Base-by-base conservation (phyloP, 768 basidiomycete genomes). In the Pleurotus sapidus region DNA sequence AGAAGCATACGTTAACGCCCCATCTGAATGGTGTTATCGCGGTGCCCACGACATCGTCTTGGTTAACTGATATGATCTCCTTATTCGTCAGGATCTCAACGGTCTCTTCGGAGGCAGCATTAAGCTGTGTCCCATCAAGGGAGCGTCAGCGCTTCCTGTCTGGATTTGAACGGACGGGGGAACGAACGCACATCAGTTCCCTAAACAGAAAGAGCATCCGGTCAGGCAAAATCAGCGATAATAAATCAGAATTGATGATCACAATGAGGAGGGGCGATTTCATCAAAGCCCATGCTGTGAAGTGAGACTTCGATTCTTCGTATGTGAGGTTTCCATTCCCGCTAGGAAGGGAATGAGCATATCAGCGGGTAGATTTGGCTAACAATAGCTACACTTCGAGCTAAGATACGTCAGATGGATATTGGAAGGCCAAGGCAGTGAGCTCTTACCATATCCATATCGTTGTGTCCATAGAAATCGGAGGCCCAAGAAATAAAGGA, bases 201-300 rank as follows among this genome's bases (percentile, higher is more conserved):
- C 57, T 86, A 80, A 71, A 73, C 30, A 34, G 30, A 34, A 34
- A 34, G 0, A 34, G 30, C 30, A 11, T 34, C 30, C 30, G 30
- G 30, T 34, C 30, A 34, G 30, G 9, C 30, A 34, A 34, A 34
- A 34, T 11, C 3, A 18, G 46, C 23, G 20, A 39, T 20, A 6
- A 34, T 30, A 4, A 40, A 37, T 30, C 46, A 43, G 7, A 88
- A 86, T 46, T 17, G 7, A 65, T 68, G 83, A 88, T 86, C 23
- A 83, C 86, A 24, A 89, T 79, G 46, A 88, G 80, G 67, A 88
- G 86, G 23, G 61, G 67, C 65, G 87, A 88, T 63, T 86, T 87
- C 82, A 86, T 81, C 43, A 89, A 68, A 14, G 86, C 86, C 87
- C 87, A 89, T 3, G 84, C 84, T 0, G 85, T 87, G 66, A 87